Percentiles rank a stretch among this genome's conserved stretches.
phyloP scores from a whole-genome alignment of 306 rosid genomes.

The Fragaria nilgerrensis region DNA sequence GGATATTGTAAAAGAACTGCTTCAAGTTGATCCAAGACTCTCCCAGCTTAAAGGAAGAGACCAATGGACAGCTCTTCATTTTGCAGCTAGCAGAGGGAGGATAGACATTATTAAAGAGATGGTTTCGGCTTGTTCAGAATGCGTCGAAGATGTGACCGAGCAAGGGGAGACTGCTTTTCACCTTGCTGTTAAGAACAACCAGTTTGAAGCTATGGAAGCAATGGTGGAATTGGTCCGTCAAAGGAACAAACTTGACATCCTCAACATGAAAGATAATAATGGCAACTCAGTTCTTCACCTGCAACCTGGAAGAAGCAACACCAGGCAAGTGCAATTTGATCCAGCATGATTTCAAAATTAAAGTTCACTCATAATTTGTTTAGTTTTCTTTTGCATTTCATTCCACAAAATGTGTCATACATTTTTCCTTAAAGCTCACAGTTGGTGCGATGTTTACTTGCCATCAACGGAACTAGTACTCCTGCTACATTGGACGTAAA shows the following conservation, averaged over 20 bases:
- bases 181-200: constrained; percentile 28
- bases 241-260: neutral
- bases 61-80: constrained; percentile 30
- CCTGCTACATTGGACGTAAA: neutral
- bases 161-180: constrained; percentile 23
- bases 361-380: neutral
- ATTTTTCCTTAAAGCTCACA: neutral
- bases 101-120: constrained; percentile 17
- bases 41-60: constrained; percentile 19
- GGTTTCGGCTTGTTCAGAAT: constrained; percentile 22
- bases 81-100: constrained; percentile 28
- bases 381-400: neutral
- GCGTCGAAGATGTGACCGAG: constrained; percentile 21
- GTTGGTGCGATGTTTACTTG: constrained; percentile 20
- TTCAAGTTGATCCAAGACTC: constrained; percentile 13
- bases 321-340: constrained; percentile 14
- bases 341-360: no score
- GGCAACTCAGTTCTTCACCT: constrained; percentile 29
- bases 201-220: constrained; percentile 7
- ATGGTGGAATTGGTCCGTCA: constrained; percentile 5
- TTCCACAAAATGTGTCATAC: no score
- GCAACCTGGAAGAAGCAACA: constrained; percentile 30
- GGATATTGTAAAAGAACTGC: constrained; percentile 23
- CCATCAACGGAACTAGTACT: neutral
- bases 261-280: constrained; percentile 14